These are phyloP conservation scores for Astragalus glycyphyllos DNA, from an alignment of 306 rosid species.

Conservation along the genomic window DNA sequence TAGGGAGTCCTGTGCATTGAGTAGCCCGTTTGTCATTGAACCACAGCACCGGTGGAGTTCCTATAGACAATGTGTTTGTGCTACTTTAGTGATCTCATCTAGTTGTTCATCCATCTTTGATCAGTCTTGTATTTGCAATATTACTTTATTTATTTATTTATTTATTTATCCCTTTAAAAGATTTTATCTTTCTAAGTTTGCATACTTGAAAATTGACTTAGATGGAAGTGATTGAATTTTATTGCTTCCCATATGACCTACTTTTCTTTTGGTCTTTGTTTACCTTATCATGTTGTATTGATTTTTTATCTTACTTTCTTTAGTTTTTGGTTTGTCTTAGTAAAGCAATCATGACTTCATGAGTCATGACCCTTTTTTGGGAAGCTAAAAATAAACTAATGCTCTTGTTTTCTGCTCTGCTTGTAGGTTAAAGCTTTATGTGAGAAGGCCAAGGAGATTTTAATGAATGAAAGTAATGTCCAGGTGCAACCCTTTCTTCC, in stretches of 20 bases:
- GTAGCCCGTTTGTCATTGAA: not conserved
- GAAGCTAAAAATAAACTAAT: constrained; percentile 31
- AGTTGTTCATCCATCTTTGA: not conserved
- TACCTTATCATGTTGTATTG: constrained; percentile 29
- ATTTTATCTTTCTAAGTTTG: no score
- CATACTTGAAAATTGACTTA: no score
- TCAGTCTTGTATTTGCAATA: no score
- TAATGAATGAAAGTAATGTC: constrained; percentile 97
- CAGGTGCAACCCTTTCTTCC: constrained; percentile 70
- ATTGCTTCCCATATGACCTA: no score
- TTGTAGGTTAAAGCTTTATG: constrained; percentile 82
- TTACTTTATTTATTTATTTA: no score
- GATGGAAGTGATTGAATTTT: no score
- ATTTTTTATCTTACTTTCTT: not conserved
- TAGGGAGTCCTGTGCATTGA: no score
- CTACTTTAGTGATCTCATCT: not conserved
- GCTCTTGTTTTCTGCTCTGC: constrained; percentile 40
- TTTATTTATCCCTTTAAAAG: no score
- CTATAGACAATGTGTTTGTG: constrained; percentile 4
- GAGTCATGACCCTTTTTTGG: no score
- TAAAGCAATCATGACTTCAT: not conserved
- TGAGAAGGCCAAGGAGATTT: constrained; percentile 92
- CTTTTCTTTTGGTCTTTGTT: not conserved
- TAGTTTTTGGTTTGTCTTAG: constrained; percentile 11
- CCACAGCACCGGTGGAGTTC: not conserved